Evolutionary conservation across 2,329 filamentous ascomycete species (phyloP).

Genomic region (Huntiella moniliformis): DNA sequence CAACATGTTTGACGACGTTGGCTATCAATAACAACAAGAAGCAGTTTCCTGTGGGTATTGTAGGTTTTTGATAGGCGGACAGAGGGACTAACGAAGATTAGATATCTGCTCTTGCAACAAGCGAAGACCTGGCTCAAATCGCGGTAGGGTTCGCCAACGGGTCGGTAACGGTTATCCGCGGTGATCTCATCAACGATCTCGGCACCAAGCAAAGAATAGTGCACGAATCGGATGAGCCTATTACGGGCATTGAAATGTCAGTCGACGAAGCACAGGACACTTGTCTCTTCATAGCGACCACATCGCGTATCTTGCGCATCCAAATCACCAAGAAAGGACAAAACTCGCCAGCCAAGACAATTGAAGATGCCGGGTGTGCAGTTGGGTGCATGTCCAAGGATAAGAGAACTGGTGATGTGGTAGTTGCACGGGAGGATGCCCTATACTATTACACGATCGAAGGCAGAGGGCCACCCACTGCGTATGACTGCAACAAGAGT

Average conservation of each 20-base stretch:
- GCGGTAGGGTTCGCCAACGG: slow-evolving; percentile 94
- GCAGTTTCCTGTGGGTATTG: slow-evolving; percentile 58
- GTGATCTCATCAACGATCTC: slow-evolving; percentile 86
- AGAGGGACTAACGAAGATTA: slow-evolving; percentile 15
- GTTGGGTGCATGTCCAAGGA: slow-evolving; percentile 93
- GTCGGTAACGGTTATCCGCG: slow-evolving; percentile 77
- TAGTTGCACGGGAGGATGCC: slow-evolving; percentile 87
- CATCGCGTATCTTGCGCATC: slow-evolving; percentile 67
- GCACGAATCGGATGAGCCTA: slow-evolving; percentile 89
- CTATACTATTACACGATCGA: slow-evolving; percentile 83
- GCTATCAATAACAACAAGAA: slow-evolving; percentile 77
- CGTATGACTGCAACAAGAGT: slow-evolving; percentile 81
- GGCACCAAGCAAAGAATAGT: slow-evolving; percentile 88
- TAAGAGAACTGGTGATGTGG: slow-evolving; percentile 58
- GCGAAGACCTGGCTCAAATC: slow-evolving; percentile 78
- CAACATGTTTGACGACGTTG: slow-evolving; percentile 72
- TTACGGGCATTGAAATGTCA: slow-evolving; percentile 72
- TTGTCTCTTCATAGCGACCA: slow-evolving; percentile 82
- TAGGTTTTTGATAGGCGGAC: not conserved
- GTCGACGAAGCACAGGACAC: slow-evolving; percentile 37
- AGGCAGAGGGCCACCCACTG: slow-evolving; percentile 70
- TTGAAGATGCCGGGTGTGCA: slow-evolving; percentile 78
- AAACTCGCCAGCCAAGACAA: slow-evolving; percentile 66
- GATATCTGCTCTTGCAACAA: slow-evolving; percentile 75
- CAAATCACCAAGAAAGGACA: slow-evolving; percentile 77